Base-by-base conservation (phyloP, 1,284 basidiomycete species). In the Sphaerobolus stellatus region DNA sequence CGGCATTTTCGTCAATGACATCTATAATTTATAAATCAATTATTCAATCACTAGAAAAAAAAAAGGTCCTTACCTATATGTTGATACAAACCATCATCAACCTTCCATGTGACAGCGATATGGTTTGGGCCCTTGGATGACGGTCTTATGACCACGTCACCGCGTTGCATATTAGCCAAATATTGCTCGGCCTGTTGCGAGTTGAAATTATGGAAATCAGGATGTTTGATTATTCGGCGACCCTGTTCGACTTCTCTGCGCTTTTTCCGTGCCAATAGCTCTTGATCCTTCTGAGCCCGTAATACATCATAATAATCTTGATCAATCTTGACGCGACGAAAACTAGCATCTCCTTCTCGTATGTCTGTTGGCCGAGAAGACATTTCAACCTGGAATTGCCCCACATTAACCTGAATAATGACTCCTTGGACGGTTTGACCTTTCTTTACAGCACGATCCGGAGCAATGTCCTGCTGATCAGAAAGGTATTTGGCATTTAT, bases 91-190 rank as follows among this genome's bases (percentile, higher is more conserved):
- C 89, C 92, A 57, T 98, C 92, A 62, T 97, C 96, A 9, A 99
- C 95, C 74, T 99, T 99, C 97, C 97, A 99, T 0, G 97, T 99
- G 13, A 99, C 91, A 31, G 97, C 97, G 33, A 99, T 79, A 72
- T 99, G 97, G 66, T 98, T 86, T 36, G 81, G 75, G 5, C 96
- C 96, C 70, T 96, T 95, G 3, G 95, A 98, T 29, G 94, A 97
- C 0, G 97, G 97, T 44, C 97, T 81, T 61, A 99, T 93, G 30
- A 99, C 92, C 45, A 94, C 94, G 68, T 98, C 94, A 13, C 95
- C 97, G 28, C 92, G 84, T 63, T 94, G 93, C 71, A 94, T 90
- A 60, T 88, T 88, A 55, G 94, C 91, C 52, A 99, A 77, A 69
- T 90, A 92, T 52, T 84, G 79, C 71, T 99, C 96, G 2, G 97